These are phyloP conservation scores for Penicillium paxilli DNA, from an alignment of 495 filamentous ascomycete genomes.

Conservation along the genomic window DNA sequence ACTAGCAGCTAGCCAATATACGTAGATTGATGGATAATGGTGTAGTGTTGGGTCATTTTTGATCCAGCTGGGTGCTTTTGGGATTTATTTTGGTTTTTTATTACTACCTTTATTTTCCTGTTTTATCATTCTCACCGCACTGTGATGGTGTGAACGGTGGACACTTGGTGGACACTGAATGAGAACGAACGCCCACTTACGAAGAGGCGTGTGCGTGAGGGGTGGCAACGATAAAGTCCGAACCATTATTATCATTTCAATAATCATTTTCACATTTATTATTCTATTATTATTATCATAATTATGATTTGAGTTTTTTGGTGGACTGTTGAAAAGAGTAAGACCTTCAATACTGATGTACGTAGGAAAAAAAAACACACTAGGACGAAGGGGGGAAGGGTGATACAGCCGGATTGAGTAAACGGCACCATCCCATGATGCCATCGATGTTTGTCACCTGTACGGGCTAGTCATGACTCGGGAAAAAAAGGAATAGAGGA, in stretches of 20 bases:
- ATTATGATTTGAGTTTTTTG: too few relatives aligned
- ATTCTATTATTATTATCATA: not conserved
- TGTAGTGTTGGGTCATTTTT: not conserved
- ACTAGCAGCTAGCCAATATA: conserved; percentile 2
- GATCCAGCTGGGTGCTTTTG: too few relatives aligned
- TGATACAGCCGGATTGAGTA: conserved; percentile 33
- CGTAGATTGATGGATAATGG: not conserved
- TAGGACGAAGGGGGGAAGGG: conserved; percentile 29
- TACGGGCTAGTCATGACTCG: conserved; percentile 40
- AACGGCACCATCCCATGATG: conserved; percentile 29
- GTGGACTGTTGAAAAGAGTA: conserved; percentile 4
- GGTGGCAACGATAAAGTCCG: conserved; percentile 26
- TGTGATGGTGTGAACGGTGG: not conserved
- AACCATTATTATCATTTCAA: conserved; percentile 5
- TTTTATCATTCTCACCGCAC: not conserved
- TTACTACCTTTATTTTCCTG: not conserved
- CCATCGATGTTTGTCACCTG: conserved; percentile 42
- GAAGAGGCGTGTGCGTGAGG: conserved; percentile 9
- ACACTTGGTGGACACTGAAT: not conserved
- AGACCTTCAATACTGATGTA: not conserved
- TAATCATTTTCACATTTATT: not conserved
- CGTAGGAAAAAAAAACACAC: conserved; percentile 12
- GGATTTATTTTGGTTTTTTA: not conserved
- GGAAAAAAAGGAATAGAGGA: conserved; percentile 4
- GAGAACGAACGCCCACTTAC: conserved; percentile 7